Base-by-base conservation (phyloP, 768 basidiomycete species). In the Pleurotus ostreatus region DNA sequence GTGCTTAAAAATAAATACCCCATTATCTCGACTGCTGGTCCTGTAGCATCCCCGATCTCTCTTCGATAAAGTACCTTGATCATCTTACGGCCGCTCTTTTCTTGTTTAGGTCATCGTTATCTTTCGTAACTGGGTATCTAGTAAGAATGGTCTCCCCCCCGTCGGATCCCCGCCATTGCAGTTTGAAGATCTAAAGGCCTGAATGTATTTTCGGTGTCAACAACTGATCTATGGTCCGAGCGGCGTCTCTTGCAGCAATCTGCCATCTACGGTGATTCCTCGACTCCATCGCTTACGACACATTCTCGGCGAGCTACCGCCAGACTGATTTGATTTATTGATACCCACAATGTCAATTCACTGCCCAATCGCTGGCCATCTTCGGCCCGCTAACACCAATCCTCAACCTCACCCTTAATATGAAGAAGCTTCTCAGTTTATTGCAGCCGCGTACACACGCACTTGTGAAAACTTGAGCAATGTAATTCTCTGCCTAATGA, bases 151-250 rank as follows among this genome's bases (percentile, higher is more conserved):
- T 16, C 39, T n/a, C 16, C n/a, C 48, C 15, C 39, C 39, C 39
- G 38, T 43, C 39, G 51, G 51, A 53, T 39, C 20, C 38, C 51
- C 51, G 48, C 26, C 48, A 9, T 34, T 30, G 48, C 48, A 23
- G 12, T 26, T 30, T 23, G 13, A 47, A 34, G 30, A 34, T 34
- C 30, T 11, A 3, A 34, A 34, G 30, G 30, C 8, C 30, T 34
- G 13, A 22, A 16, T 23, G 15, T 53, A 41, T 53, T 30, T 53
- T 53, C 51, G 51, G 16, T 53, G 25, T 25, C 51, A 39, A 41
- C 30, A 34, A 34, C 30, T 34, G 30, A 39, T 12, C 11, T 23
- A 53, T 53, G 51, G 51, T 53, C 51, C 51, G 51, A 49, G 48
- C 48, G 25, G 48, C 25, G 16, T n/a, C 20, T 13, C 39, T 38